These are phyloP conservation scores for Cytospora piceicola DNA, from an alignment of 2,329 filamentous ascomycete species.

Conservation along the genomic window DNA sequence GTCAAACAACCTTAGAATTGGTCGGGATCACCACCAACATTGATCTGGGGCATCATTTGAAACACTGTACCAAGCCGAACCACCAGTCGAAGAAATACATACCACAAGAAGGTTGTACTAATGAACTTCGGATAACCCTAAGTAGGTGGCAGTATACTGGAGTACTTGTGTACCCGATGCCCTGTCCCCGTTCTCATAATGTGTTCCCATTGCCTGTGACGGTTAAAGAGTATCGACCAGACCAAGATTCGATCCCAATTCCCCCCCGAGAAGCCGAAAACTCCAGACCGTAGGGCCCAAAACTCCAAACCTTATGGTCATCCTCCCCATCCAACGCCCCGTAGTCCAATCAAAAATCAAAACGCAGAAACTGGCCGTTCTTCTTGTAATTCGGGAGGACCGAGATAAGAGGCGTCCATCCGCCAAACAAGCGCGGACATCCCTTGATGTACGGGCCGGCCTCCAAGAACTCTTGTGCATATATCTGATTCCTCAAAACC, in stretches of 20 bases:
- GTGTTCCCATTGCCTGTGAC: not conserved
- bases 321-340: not conserved
- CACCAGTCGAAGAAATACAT: too few relatives aligned
- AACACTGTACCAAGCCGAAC: too few relatives aligned
- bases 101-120: too few relatives aligned
- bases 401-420: slow-evolving; percentile 24
- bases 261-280: not conserved
- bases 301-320: not conserved
- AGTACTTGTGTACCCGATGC: too few relatives aligned
- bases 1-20: too few relatives aligned
- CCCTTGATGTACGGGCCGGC: slow-evolving; percentile 21
- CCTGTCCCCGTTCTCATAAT: not conserved
- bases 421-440: slow-evolving; percentile 20
- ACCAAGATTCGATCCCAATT: not conserved
- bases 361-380: slow-evolving; percentile 14
- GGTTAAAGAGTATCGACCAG: not conserved
- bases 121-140: not conserved
- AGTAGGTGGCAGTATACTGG: too few relatives aligned
- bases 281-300: not conserved
- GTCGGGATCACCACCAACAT: too few relatives aligned
- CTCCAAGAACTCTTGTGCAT: slow-evolving; percentile 19
- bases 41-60: too few relatives aligned
- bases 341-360: slow-evolving; percentile 15
- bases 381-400: slow-evolving; percentile 17
- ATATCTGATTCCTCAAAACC: slow-evolving; percentile 18